Conservation (phyloP, 495 filamentous ascomycete genomes). For the Xylaria sp. region DNA sequence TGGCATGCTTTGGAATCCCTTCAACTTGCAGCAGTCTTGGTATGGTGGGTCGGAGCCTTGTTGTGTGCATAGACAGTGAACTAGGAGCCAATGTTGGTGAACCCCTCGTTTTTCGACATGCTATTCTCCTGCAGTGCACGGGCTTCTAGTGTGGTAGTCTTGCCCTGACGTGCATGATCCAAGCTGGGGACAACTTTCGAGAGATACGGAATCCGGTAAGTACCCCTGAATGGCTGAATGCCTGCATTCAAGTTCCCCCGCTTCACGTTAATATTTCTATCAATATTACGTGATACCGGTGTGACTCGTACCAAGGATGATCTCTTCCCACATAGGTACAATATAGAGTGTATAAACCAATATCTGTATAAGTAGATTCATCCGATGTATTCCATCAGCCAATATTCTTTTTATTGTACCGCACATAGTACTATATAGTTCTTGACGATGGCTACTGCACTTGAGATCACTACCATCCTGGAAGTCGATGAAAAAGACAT, state of each 20-base stretch:
- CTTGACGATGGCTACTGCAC: not conserved
- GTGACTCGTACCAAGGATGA: not conserved
- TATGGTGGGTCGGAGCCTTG: not conserved
- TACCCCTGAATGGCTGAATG: not conserved
- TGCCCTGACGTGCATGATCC: not conserved
- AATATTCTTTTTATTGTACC: not conserved
- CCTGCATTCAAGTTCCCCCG: not conserved
- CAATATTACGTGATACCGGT: not conserved
- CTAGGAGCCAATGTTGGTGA: not conserved
- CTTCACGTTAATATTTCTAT: not conserved
- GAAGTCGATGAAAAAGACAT: constrained; percentile 7
- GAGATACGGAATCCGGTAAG: constrained; percentile 1
- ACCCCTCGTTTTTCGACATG: not conserved
- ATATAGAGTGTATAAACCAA: not conserved
- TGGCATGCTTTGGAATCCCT: not conserved
- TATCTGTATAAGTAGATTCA: not conserved
- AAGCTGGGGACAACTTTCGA: not conserved
- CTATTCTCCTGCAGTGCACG: not conserved
- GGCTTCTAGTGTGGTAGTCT: not conserved
- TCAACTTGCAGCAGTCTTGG: not conserved
- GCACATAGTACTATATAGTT: not conserved
- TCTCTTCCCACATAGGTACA: not conserved
- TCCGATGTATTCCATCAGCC: not conserved
- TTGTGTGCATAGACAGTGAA: not conserved
- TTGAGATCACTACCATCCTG: not conserved